Evolutionary conservation across 2,329 filamentous ascomycete genomes (phyloP), one percentile per base, ranked within the genome.

Genomic region (Trichoderma koningii): DNA sequence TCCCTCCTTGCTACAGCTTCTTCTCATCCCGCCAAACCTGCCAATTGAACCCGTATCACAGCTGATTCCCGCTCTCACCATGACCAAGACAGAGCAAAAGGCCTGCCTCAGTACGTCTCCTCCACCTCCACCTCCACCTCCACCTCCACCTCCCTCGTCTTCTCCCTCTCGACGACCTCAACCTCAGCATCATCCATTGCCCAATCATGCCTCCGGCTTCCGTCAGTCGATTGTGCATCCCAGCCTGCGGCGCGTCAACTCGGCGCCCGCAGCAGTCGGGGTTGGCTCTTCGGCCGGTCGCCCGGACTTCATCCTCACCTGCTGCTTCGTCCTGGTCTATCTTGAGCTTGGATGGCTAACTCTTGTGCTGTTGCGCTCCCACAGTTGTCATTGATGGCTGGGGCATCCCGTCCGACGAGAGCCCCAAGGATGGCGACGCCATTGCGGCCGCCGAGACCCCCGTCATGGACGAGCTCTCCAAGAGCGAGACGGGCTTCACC

Each of bases 301-400:
- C 45, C 73, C 73, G 65, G 75, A 76, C 72, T 77, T 76, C 67
- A 70, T 84, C 63, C 77, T 85, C 60, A 76, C 79, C 60, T 73
- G 78, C 62, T 82, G 81, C 73, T 85, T 83, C 71, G 75, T 83
- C 68, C 77, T 87, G 68, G 71, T 85, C 65, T 86, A 86, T 71
- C 74, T 87, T 65, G 83, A 87, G 75, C 72, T 85, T 65, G 80
- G 79, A 66, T 87, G 83, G 83, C 83, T 87, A 84, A 85, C 85
- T 67, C 77, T 83, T 72, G 76, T 85, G 75, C 74, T 86, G 57
- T 75, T 83, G 71, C 80, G 80, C 70, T 78, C 77, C 57, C 76
- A 76, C 75, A 93, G 90, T 99, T 86, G 95, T 98, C 81, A 99
- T 99, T 84, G 95, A 99, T 82, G 95, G 95, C 75, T 99, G 95